These are phyloP conservation scores for Berberis vulgaris DNA, from an alignment of 164 flowering plant species.

Conservation along the genomic window DNA sequence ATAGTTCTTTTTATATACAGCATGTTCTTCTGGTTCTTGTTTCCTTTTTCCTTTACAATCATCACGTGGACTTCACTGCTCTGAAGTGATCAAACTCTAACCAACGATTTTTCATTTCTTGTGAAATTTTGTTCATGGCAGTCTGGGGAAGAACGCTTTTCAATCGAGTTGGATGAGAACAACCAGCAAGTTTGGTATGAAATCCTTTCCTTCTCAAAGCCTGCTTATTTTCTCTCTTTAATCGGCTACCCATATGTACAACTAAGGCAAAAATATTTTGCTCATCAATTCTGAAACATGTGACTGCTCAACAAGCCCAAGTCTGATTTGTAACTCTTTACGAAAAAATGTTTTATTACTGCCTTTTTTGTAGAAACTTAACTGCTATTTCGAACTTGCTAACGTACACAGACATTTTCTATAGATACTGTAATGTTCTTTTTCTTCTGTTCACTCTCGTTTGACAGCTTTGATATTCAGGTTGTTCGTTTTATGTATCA, in stretches of 20 bases:
- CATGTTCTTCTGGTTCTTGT: too few species aligned
- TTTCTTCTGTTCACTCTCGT: too few species aligned
- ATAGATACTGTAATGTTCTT: too few species aligned
- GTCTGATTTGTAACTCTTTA: background rate
- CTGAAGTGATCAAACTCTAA: too few species aligned
- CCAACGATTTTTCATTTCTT: background rate
- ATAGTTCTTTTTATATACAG: too few species aligned
- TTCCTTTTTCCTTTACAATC: too few species aligned
- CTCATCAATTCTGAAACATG: conserved; percentile 49
- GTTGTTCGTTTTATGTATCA: background rate
- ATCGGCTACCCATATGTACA: conserved; percentile 72
- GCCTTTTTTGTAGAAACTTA: background rate
- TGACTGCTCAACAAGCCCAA: conserved; percentile 11
- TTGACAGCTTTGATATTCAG: background rate
- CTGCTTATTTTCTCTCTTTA: conserved; percentile 62
- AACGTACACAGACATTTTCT: too few species aligned
- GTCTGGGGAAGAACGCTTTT: conserved; percentile 97
- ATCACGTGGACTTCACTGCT: too few species aligned
- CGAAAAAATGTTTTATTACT: background rate
- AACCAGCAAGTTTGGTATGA: conserved; percentile 86
- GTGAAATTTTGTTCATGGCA: conserved; percentile 16
- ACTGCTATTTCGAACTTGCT: background rate
- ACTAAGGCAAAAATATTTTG: conserved; percentile 66
- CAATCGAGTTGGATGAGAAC: conserved; percentile 73
- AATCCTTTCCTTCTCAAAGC: conserved; percentile 82